A percentile compares a stretch with the other conserved stretches of the same genome.
Conservation (phyloP, 169 alveolate genomes). For the Theileria orientalis region DNA sequence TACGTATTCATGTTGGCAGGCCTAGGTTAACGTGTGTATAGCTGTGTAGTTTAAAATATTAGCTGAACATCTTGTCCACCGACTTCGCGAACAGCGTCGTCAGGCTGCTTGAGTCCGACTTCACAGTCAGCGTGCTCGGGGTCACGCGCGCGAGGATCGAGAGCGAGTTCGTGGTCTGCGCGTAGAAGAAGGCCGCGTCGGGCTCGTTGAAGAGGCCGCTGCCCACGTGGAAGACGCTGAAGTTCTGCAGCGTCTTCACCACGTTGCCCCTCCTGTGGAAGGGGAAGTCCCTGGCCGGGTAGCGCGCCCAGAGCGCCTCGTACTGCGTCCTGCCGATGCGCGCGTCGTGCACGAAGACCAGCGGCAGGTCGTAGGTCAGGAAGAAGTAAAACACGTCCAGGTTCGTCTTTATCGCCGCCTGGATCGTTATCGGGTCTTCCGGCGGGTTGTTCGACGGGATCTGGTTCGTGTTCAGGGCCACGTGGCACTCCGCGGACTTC, state of each 20-base stretch:
- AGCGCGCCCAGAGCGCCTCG: conserved; percentile 35
- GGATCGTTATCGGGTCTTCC: conserved; percentile 44
- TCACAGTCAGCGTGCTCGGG: conserved; percentile 17
- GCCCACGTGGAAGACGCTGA: conserved; percentile 27
- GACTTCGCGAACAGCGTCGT: conserved; percentile 44
- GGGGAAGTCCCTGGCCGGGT: background rate
- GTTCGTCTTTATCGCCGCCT: conserved; percentile 60
- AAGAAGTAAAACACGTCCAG: conserved; percentile 59
- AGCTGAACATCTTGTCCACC: conserved; percentile 27
- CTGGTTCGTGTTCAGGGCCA: conserved; percentile 41
- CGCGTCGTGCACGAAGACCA: conserved; percentile 38
- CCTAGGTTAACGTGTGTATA: too few relatives aligned
- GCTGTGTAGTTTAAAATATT: background rate
- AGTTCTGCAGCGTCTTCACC: background rate
- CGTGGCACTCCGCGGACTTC: conserved; percentile 45
- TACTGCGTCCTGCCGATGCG: conserved; percentile 7
- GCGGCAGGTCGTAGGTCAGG: conserved; percentile 47
- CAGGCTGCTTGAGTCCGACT: conserved; percentile 58
- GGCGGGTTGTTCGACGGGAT: conserved; percentile 52
- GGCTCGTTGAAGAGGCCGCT: conserved; percentile 11
- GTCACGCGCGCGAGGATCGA: conserved; percentile 23
- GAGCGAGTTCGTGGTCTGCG: conserved; percentile 57
- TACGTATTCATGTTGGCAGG: too few relatives aligned
- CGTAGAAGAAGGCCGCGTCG: conserved; percentile 20
- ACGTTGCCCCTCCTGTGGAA: background rate